A percentile compares a stretch with the other conserved stretches of the same genome.
These are phyloP conservation scores for Barnettozyma wickerhamii DNA, from an alignment of 805 yeast genomes.

Conservation along the genomic window DNA sequence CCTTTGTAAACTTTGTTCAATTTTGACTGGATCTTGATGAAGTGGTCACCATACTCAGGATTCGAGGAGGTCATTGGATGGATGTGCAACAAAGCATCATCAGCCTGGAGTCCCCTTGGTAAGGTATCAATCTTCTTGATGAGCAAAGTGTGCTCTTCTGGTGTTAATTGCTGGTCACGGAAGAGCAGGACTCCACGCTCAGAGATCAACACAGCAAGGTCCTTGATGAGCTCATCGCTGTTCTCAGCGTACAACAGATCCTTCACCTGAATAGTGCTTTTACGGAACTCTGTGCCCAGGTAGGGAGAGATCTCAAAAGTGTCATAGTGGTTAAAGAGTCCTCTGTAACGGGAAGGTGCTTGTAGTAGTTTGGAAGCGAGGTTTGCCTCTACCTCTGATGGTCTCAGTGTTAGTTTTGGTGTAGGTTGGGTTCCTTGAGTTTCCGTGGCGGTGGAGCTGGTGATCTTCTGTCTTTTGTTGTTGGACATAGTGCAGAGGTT, in stretches of 20 bases:
- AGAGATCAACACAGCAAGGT: background rate
- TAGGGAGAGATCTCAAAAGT: background rate
- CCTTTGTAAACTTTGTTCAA: conserved; percentile 3
- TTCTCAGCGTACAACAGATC: background rate
- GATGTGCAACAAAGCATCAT: conserved; percentile 1
- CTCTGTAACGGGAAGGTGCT: background rate
- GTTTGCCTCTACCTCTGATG: background rate
- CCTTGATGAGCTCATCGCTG: background rate
- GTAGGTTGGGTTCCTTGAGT: background rate
- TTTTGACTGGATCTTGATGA: conserved; percentile 1
- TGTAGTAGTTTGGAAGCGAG: background rate
- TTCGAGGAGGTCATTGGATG: conserved; percentile 3
- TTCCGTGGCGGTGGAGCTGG: background rate
- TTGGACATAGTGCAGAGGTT: too few species aligned
- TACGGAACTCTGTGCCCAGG: background rate
- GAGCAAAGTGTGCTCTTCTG: background rate
- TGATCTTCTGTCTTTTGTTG: background rate
- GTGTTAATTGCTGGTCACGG: background rate
- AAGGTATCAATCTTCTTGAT: conserved; percentile 1
- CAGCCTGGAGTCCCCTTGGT: background rate
- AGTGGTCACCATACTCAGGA: conserved; percentile 4
- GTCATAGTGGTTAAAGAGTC: background rate
- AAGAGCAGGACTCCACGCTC: background rate
- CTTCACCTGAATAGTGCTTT: background rate
- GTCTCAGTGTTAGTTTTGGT: background rate